These are phyloP conservation scores for Candida andamanensis DNA, from an alignment of 805 yeast genomes.

Conservation along the genomic window DNA sequence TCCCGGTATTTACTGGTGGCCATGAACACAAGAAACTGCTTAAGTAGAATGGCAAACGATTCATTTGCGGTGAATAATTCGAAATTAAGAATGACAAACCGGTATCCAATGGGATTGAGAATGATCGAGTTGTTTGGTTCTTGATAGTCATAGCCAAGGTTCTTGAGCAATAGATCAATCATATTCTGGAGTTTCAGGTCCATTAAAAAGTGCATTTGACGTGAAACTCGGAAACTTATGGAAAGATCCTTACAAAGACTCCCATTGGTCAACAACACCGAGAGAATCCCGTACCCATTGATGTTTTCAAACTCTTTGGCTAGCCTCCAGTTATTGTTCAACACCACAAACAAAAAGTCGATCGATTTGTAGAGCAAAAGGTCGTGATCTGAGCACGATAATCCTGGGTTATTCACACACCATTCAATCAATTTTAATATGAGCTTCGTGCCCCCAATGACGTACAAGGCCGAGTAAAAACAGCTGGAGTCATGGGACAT, in stretches of 20 bases:
- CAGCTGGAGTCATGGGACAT: constrained; percentile 22
- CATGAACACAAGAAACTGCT: constrained; percentile 54
- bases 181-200: constrained; percentile 20
- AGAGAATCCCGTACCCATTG: constrained; percentile 57
- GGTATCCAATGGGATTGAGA: constrained; percentile 51
- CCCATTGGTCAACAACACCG: constrained; percentile 48
- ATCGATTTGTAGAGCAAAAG: constrained; percentile 26
- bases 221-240: background rate
- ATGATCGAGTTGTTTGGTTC: constrained; percentile 55
- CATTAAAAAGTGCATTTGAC: background rate
- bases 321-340: constrained; percentile 47
- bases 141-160: constrained; percentile 51
- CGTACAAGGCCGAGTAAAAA: constrained; percentile 29
- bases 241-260: constrained; percentile 11
- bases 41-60: constrained; percentile 47
- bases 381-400: constrained; percentile 4
- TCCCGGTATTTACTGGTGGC: constrained; percentile 46
- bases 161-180: constrained; percentile 44
- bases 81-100: constrained; percentile 44
- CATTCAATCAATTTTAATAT: constrained; percentile 44
- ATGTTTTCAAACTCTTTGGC: constrained; percentile 53
- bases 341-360: constrained; percentile 36
- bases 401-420: constrained; percentile 16
- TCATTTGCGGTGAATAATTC: constrained; percentile 64
- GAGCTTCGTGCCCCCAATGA: constrained; percentile 50